Evolutionary conservation across 768 basidiomycete species (phyloP).

Genomic region (Termitomyces sp.): DNA sequence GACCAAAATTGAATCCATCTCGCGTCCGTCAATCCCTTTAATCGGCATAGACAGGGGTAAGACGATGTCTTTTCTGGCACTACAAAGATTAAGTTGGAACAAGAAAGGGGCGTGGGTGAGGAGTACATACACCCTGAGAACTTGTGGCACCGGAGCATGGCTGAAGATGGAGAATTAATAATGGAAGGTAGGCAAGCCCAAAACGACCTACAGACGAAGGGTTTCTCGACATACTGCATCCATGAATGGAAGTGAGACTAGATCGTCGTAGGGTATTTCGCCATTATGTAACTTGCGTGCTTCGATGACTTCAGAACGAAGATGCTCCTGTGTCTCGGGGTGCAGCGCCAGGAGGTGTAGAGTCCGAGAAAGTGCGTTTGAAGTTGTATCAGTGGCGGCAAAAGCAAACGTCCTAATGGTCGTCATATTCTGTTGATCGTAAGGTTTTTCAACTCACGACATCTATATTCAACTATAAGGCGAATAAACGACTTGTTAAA

Average conservation of each 20-base stretch:
- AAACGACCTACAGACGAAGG: background rate
- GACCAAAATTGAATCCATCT: background rate
- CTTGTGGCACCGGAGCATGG: background rate
- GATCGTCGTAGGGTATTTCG: background rate
- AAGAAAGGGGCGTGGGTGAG: no score
- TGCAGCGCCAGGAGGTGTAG: background rate
- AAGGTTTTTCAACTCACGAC: background rate
- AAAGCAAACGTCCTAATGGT: background rate
- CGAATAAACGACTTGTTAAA: background rate
- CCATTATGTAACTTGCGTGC: background rate
- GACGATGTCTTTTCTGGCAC: background rate
- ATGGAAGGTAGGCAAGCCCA: background rate
- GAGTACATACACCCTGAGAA: background rate
- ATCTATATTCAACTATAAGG: background rate
- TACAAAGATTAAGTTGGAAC: background rate
- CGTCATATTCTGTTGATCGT: background rate
- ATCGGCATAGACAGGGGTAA: background rate
- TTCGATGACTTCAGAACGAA: background rate
- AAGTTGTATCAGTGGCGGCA: conserved; percentile 1
- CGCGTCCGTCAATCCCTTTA: background rate
- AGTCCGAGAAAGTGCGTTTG: background rate
- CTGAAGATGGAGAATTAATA: background rate
- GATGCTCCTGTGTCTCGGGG: background rate
- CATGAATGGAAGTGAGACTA: background rate
- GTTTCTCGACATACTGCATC: conserved; percentile 1